Percentiles rank a stretch among this genome's conserved stretches.
Evolutionary conservation across 1,139 yeast species (phyloP).

Genomic region (Hyphopichia buzzinii): DNA sequence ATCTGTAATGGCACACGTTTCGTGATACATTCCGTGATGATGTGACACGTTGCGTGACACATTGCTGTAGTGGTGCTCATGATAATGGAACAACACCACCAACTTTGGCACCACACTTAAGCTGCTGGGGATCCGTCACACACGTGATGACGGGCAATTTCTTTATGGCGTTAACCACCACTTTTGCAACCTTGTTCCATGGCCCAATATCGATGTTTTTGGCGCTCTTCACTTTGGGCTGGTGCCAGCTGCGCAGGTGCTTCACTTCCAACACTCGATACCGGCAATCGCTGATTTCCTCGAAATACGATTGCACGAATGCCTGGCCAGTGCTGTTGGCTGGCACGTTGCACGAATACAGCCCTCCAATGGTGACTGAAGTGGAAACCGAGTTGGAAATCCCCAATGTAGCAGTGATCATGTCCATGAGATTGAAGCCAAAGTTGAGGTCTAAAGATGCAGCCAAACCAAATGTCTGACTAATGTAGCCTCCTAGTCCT

Average conservation of each 20-base stretch:
- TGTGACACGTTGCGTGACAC: too few relatives aligned
- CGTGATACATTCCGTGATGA: too few relatives aligned
- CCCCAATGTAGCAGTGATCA: constrained; percentile 5
- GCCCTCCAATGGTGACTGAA: constrained; percentile 10
- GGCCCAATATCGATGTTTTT: constrained; percentile 5
- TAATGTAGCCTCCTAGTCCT: constrained; percentile 12
- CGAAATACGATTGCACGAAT: constrained; percentile 16
- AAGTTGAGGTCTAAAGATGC: constrained; percentile 14
- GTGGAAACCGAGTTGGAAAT: constrained; percentile 7
- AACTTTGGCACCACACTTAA: constrained; percentile 9
- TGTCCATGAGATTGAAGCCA: constrained; percentile 7
- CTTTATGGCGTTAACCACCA: constrained; percentile 3
- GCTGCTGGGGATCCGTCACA: constrained; percentile 14
- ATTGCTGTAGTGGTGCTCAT: too few relatives aligned
- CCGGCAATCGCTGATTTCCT: constrained; percentile 12
- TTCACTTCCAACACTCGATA: constrained; percentile 10
- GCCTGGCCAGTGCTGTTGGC: constrained; percentile 20
- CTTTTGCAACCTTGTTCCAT: constrained; percentile 9
- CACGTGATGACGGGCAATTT: constrained; percentile 17
- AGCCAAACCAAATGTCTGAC: constrained; percentile 14
- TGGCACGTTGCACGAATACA: constrained; percentile 16
- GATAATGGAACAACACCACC: too few relatives aligned
- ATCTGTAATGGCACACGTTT: too few relatives aligned
- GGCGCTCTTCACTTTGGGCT: constrained; percentile 6
- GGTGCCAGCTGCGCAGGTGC: constrained; percentile 7